Base-by-base conservation (phyloP, 495 filamentous ascomycete species). In the Hypoxylon fuscum region DNA sequence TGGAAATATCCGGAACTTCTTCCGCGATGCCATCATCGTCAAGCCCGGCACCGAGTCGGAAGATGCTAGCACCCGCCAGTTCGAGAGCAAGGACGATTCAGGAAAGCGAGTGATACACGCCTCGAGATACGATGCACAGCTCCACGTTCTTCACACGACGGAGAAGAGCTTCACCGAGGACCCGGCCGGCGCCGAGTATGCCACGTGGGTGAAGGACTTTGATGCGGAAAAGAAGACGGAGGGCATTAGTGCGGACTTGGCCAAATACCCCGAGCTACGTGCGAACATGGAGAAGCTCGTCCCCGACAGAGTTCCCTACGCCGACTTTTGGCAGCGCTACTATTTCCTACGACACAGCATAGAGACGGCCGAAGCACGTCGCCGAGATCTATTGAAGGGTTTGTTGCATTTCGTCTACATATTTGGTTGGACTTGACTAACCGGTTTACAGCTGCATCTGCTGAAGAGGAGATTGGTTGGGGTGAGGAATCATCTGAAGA, bases 271-370 rank as follows among this genome's bases (percentile, higher is more conserved):
- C 18, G 95, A 98, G 76, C 79, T 99, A 58, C 83, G 95, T 56
- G 74, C 83, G 35, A 92, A 93, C 3, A 98, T 97, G 95, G 96
- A 97, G 83, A 93, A 90, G 78, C 81, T 96, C 47, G 96, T 98
- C 17, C 96, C 95, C 14, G 93, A 93, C 76, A 83, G 83, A 62
- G 92, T 97, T 11, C 83, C 92, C 25, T 99, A 99, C 72, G 83
- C 77, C 11, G 85, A 88, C 41, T 99, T 98, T 73, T 99, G 96
- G 96, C 88, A 83, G 64, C 83, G 95, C 32, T 99, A 99, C 72
- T 98, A 97, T 66, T 99, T 97, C 80, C 78, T 98, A 58, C 81
- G 96, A 65, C 88, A 96, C 62, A 92, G 96, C 18, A 88, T 99
- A 59, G 95, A 98, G 77, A 93, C 88, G n/a, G 92, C 97, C 54